Base-by-base conservation (phyloP, 768 basidiomycete species). In the Leucosporidium yakuticum region DNA sequence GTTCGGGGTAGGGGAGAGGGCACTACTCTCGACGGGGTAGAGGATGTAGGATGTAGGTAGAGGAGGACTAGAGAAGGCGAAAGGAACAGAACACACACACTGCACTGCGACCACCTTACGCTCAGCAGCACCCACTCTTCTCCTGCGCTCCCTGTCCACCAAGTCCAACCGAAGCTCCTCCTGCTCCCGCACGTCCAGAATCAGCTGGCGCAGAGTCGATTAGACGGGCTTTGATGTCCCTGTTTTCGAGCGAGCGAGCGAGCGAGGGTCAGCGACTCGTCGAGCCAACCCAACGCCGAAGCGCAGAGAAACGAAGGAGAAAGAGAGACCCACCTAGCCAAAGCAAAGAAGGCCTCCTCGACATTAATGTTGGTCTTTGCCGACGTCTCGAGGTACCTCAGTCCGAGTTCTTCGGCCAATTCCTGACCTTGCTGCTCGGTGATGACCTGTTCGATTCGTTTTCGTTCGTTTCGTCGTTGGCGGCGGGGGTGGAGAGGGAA, bases 321-420 rank as follows among this genome's bases (percentile, higher is more conserved):
- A 48, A 29, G 7, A 23, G n/a, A n/a, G 14, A 82, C 87, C 71
- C 69, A 95, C 94, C 93, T 86, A 36, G 96, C 93, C 65, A 98
- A 84, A 6, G 89, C 90, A 80, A 98, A 96, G 84, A 99, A 99
- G 19, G 95, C 95, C 74, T 98, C 92, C 81, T 99, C 96, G 47
- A 99, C 96, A 67, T 92, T 92, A 61, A 95, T 92, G 79, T 97
- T 97, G 56, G 89, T 84, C 82, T 98, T 98, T 49, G 96, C 96
- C 23, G 89, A 91, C 21, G 96, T 99, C 82, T 98, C 96, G 84
- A 98, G 88, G 79, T 97, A 99, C 78, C 85, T 87, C 79, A 99
- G 84, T n/a, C 91, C 93, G 36, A 98, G 85, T 79, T 98, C 93
- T 63, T 88, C 83, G 7, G 96, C 96, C 54, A 99, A 85, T 75